Evolutionary conservation across 768 basidiomycete species (phyloP), one percentile per base, ranked within the genome.

Genomic region (Suillus bovinus): DNA sequence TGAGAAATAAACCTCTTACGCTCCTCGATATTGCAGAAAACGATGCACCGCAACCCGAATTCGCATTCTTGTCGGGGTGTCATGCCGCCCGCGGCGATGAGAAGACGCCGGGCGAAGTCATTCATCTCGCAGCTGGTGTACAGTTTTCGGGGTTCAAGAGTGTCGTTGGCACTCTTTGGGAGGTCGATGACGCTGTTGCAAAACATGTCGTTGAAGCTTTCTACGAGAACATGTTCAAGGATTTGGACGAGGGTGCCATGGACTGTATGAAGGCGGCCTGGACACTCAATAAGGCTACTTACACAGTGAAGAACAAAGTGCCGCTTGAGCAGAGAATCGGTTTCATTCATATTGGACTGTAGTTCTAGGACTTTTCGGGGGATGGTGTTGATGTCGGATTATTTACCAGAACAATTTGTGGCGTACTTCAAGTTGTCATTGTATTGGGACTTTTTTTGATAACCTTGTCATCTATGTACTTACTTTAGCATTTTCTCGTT

Each of bases 81-180:
- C 67, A 70, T 50, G 69, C 72, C 17, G 64, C 71, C 5, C 62
- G 59, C 10, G 67, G 68, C 11, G 63, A 71, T 17, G 24, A 58
- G 27, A 39, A 39, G 6, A 59, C 50, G 5, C 66, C 72, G 0
- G 72, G 64, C 38, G 69, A 63, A 57, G 64, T 56, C 29, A 63
- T 71, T 20, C 73, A 74, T 56, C 67, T 74, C 5, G 67, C 69
- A n/a, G 66, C 67, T 17, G 68, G 66, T 17, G 64, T 73, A 67
- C 63, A 71, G 24, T 63, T 68, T 22, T 63, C 69, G 1, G 71
- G 71, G 6, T 74, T 64, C 46, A 61, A 56, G 38, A 63, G 65
- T 55, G 67, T 73, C 9, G 39, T 74, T 14, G 73, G 68, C 4
- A 71, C 69, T 27, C 60, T 72, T 63, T 74, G 71, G 69, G 66